Base-by-base conservation (phyloP, 2,329 filamentous ascomycete genomes). In the Colletotrichum lupini region DNA sequence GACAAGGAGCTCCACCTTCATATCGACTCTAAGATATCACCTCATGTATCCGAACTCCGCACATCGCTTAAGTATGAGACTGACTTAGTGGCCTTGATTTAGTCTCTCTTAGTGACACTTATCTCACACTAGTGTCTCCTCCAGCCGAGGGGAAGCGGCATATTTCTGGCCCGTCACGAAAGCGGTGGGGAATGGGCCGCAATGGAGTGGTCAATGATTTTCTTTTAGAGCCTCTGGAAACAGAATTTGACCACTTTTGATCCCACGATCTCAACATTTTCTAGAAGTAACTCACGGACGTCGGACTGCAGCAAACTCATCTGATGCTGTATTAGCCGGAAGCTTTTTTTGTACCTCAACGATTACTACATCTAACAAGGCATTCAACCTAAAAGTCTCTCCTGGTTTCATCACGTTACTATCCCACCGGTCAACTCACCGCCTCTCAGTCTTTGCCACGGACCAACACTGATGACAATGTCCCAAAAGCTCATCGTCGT, bases 401-500 rank as follows among this genome's bases (percentile, higher is more conserved):
- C 24, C 14, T 16, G 0, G 37, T 35, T 30, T 26, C 26, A 52
- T 35, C 35, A 30, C 53, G 28, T 53, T 32, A 24, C 19, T 30
- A 11, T 22, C 16, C 22, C 6, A 14, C 62, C 16, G 9, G 32
- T 35, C 28, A n/a, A 62, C 49, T 57, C 46, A 62, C 60, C 42
- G 26, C n/a, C 19, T 62, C 28, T 35, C 14, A 14, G 22, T 57
- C 22, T 28, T 16, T 52, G 4, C 26, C 35, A 26, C 49, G n/a
- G 14, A 30, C 14, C 11, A 24, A 3, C 30, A 24, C n/a, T 12
- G 16, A 49, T 49, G 26, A 42, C 12, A 4, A 76, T 74, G 75
- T 19, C 67, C 26, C 61, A 85, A 68, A 76, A 66, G 46, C 32
- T 87, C 63, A 77, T 87, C 53, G 83, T 83, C 26, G 83, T 88